phyloP scores from a whole-genome alignment of 352 stramenopile genomes.

The Globisporangium cederbergense region DNA sequence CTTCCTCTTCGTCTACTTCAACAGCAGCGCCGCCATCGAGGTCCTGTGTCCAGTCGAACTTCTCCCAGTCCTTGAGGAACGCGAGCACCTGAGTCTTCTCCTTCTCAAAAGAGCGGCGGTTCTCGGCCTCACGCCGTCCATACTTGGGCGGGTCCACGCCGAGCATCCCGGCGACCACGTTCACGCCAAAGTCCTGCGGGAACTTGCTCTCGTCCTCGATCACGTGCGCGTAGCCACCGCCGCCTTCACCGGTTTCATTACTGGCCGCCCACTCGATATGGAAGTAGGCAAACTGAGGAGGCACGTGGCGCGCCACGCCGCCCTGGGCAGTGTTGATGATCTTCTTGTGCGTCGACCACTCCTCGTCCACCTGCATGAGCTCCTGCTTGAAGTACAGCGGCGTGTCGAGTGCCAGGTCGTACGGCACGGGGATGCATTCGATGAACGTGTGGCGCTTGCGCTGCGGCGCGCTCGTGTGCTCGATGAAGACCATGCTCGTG shows the following conservation, averaged over 20 bases:
- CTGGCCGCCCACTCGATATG: conserved; percentile 65
- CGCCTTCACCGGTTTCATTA: conserved; percentile 16
- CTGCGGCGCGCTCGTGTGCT: conserved; percentile 65
- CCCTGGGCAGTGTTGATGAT: conserved; percentile 71
- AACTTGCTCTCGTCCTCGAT: conserved; percentile 81
- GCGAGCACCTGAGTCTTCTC: conserved; percentile 60
- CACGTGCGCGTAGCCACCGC: conserved; percentile 76
- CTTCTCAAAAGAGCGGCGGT: conserved; percentile 38
- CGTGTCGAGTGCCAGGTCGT: conserved; percentile 52
- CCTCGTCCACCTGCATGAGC: conserved; percentile 53
- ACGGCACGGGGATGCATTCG: conserved; percentile 77
- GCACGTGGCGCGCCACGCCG: conserved; percentile 58
- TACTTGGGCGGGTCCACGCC: conserved; percentile 65
- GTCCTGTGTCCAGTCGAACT: conserved; percentile 71
- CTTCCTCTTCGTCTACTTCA: neutral
- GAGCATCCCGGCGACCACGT: conserved; percentile 76
- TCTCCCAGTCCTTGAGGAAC: conserved; percentile 65
- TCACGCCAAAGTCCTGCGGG: conserved; percentile 70
- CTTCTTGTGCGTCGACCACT: conserved; percentile 42
- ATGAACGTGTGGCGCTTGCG: conserved; percentile 67
- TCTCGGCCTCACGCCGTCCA: conserved; percentile 34
- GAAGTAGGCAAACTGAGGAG: conserved; percentile 81
- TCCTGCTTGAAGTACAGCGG: conserved; percentile 86
- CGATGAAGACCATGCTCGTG: conserved; percentile 72
- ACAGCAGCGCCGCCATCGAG: conserved; percentile 45